Base-by-base conservation (phyloP, 23 red algal genomes). In the Cyanidioschyzon merolae region DNA sequence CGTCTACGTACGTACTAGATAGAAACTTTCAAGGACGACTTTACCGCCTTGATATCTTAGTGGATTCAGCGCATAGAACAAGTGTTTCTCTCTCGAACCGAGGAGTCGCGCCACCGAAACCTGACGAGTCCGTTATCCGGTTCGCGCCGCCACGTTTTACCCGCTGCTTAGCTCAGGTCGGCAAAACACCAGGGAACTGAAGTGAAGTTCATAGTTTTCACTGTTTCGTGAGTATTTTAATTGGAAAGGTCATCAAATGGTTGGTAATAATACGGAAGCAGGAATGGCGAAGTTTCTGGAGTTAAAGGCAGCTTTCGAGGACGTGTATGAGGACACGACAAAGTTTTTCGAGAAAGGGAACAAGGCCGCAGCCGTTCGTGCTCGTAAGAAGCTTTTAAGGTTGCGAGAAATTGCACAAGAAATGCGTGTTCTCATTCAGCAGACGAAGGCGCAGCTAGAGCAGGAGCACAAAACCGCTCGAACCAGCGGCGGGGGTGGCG, bases 311-410 rank as follows among this genome's bases (percentile, higher is more conserved):
- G 63, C 63, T 25, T 71, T 71, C 29, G 63, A 71, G 29, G 63
- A 25, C 63, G 63, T 71, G 16, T 35, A 71, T 35, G 63, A 71
- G 63, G 63, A 71, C 63, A 35, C 63, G 7, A 71, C 63, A 7
- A 71, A 71, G 63, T 71, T 71, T 71, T 71, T 71, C 63, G 63
- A 71, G 29, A 71, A 71, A 27, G 63, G 63, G 7, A 71, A 71
- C 63, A 71, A 71, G 63, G 63, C 63, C 12, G 63, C 63, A 27
- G 63, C 63, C 2, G 63, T 71, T 7, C 63, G 63, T 7, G 63
- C 63, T 3, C 63, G 63, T 7, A 71, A 71, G 32, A 71, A 71
- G 63, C 63, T 71, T 7, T 27, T 71, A 7, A 3, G 32, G 63
- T 27, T 71, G 63, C 63, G 63, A 71, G 63, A 71, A 35, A 71